A percentile compares a stretch with the other conserved stretches of the same genome.
These are phyloP conservation scores for Phytophthora agathidicida DNA, from an alignment of 352 stramenopile species.

Conservation along the genomic window DNA sequence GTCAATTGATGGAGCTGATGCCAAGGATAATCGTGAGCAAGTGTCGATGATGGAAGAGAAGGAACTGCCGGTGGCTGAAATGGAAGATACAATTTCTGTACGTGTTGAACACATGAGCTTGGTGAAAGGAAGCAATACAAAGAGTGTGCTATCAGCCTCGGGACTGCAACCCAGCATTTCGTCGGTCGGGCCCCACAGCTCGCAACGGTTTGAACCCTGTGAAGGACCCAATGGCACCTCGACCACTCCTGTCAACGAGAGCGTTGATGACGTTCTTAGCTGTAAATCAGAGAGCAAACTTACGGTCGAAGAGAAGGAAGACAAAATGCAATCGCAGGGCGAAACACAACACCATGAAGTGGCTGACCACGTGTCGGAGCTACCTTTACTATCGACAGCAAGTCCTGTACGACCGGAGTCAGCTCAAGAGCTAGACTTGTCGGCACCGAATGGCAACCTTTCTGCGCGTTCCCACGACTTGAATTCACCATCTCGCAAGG, in stretches of 20 bases:
- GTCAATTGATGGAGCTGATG: not conserved
- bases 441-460: not conserved
- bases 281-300: constrained; percentile 2
- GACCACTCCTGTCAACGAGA: not conserved
- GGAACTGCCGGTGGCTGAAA: not conserved
- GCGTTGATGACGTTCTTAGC: not conserved
- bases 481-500: not conserved
- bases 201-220: not conserved
- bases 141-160: not conserved
- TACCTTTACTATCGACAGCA: constrained; percentile 6
- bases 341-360: not conserved
- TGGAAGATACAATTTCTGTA: not conserved
- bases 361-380: constrained; percentile 1
- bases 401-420: constrained; percentile 10
- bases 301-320: not conserved
- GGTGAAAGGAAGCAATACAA: not conserved
- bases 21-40: not conserved
- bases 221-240: not conserved
- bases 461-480: constrained; percentile 1
- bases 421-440: not conserved
- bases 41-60: not conserved
- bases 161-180: not conserved
- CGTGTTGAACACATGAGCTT: not conserved
- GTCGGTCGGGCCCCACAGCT: not conserved
- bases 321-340: not conserved